Percentiles rank a stretch among this genome's conserved stretches.
These are phyloP conservation scores for Elongisporangium senticosum DNA, from an alignment of 352 stramenopile species.

Conservation along the genomic window DNA sequence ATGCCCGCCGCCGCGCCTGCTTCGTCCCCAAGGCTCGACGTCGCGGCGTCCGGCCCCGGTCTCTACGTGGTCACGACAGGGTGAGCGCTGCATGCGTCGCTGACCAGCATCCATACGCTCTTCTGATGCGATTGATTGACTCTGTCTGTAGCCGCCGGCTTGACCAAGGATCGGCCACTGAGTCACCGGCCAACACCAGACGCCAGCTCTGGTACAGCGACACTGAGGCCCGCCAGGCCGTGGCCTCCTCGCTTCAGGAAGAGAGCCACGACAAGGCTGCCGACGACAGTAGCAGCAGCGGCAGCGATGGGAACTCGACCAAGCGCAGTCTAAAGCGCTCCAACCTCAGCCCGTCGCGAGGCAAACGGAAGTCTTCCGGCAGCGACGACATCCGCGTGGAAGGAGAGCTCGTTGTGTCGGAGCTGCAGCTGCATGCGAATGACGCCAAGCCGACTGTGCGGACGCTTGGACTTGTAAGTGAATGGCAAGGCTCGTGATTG, in stretches of 20 bases:
- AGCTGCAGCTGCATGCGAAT: slow-evolving; percentile 22
- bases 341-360: slow-evolving; percentile 14
- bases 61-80: not conserved
- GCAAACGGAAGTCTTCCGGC: slow-evolving; percentile 12
- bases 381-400: slow-evolving; percentile 39
- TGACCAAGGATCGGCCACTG: not conserved
- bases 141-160: not conserved
- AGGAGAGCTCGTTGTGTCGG: slow-evolving; percentile 40
- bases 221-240: not conserved
- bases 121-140: not conserved
- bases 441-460: slow-evolving; percentile 10
- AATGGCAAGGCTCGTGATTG: not conserved
- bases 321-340: slow-evolving; percentile 41
- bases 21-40: not conserved
- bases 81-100: not conserved
- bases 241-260: no score
- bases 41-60: not conserved
- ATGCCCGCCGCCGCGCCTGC: not conserved
- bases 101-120: not conserved
- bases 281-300: not conserved
- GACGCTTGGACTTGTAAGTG: slow-evolving; percentile 44
- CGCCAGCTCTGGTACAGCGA: not conserved
- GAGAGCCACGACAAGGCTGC: not conserved
- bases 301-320: slow-evolving; percentile 1
- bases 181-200: not conserved